Conservation (phyloP, 768 basidiomycete species). For the Suillus spraguei region DNA sequence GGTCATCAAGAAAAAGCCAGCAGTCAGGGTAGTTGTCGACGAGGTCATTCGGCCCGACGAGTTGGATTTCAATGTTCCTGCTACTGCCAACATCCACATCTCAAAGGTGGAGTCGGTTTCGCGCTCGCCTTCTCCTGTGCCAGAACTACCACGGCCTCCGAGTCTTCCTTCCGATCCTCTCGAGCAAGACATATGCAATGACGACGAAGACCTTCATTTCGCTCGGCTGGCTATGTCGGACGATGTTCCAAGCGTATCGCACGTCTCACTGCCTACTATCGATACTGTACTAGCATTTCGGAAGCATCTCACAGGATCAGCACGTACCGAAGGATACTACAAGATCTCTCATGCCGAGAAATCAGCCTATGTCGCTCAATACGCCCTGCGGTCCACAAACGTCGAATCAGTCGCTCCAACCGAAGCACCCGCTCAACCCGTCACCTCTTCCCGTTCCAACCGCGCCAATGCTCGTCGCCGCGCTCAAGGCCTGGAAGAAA, state of each 20-base stretch:
- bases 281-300: slow-evolving; percentile 59
- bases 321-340: slow-evolving; percentile 94
- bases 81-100: slow-evolving; percentile 52
- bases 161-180: slow-evolving; percentile 55
- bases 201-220: slow-evolving; percentile 91
- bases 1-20: slow-evolving; percentile 31
- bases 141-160: slow-evolving; percentile 42
- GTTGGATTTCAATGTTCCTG: slow-evolving; percentile 50
- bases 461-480: slow-evolving; percentile 91
- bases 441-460: slow-evolving; percentile 83
- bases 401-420: slow-evolving; percentile 43
- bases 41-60: slow-evolving; percentile 54
- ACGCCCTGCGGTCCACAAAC: slow-evolving; percentile 61
- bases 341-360: slow-evolving; percentile 93
- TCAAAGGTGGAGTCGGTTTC: slow-evolving; percentile 46
- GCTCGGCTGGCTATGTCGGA: slow-evolving; percentile 42
- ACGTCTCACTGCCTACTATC: slow-evolving; percentile 34
- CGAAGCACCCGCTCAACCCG: slow-evolving; percentile 49
- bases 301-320: slow-evolving; percentile 82
- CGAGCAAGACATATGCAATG: slow-evolving; percentile 63
- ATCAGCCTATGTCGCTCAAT: slow-evolving; percentile 89
- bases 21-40: slow-evolving; percentile 44
- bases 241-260: slow-evolving; percentile 27
- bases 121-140: slow-evolving; percentile 55
- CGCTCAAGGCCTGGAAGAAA: slow-evolving; percentile 92